These are phyloP conservation scores for Styphnolobium japonicum DNA, from an alignment of 306 rosid species.

Conservation along the genomic window DNA sequence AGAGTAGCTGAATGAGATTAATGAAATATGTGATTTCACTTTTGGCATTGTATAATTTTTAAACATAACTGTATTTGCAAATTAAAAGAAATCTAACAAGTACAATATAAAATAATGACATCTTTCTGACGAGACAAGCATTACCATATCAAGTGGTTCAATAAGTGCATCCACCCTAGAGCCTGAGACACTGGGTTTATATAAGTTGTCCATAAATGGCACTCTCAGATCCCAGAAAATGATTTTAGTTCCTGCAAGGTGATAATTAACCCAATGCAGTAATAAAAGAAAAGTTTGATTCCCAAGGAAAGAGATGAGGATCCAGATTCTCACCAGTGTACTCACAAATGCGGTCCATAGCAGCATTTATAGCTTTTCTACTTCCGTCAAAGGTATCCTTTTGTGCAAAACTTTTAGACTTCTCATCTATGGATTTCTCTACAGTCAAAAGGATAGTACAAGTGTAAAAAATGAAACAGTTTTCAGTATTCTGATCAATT, in stretches of 20 bases:
- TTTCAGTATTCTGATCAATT: conserved; percentile 5
- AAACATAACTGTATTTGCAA: conserved; percentile 16
- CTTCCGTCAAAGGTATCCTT: conserved; percentile 90
- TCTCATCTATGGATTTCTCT: conserved; percentile 73
- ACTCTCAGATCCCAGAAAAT: conserved; percentile 91
- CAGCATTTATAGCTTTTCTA: conserved; percentile 80
- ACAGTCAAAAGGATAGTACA: conserved; percentile 19
- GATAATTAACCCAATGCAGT: conserved; percentile 13
- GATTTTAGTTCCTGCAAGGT: conserved; percentile 88
- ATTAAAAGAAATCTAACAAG: conserved; percentile 10
- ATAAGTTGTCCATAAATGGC: conserved; percentile 78
- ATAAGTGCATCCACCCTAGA: conserved; percentile 79
- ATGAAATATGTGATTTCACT: background rate
- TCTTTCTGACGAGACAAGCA: conserved; percentile 19
- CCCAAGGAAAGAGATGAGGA: conserved; percentile 7
- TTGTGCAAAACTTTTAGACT: conserved; percentile 57
- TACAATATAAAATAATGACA: conserved; percentile 1
- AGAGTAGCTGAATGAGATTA: background rate
- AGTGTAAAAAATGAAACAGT: conserved; percentile 1
- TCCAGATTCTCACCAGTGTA: conserved; percentile 64
- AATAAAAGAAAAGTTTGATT: conserved; percentile 22
- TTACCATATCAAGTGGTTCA: conserved; percentile 87
- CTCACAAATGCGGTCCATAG: conserved; percentile 85
- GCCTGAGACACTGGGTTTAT: conserved; percentile 74
- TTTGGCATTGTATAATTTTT: background rate